Conservation (phyloP, 805 yeast genomes). For the Wilhelminamyces savonicus region DNA sequence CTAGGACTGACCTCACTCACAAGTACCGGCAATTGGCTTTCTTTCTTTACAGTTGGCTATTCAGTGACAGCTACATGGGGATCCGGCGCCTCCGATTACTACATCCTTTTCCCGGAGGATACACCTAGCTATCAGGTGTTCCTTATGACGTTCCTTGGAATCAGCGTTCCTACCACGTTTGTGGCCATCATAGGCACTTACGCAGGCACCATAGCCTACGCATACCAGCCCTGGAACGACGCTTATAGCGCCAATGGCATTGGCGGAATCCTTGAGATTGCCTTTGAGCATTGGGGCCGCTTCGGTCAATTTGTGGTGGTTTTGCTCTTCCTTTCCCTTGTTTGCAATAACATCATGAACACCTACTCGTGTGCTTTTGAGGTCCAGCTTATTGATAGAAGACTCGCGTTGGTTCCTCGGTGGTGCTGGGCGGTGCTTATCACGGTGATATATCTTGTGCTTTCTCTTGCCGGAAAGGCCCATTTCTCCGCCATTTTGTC, state of each 20-base stretch:
- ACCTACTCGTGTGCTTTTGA: constrained; percentile 31
- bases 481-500: constrained; percentile 7
- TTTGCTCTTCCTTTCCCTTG: constrained; percentile 23
- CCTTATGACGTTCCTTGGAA: constrained; percentile 20
- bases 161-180: constrained; percentile 26
- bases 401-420: constrained; percentile 10
- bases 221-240: constrained; percentile 48
- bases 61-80: constrained; percentile 34
- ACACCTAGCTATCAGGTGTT: constrained; percentile 21
- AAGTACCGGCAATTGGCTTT: constrained; percentile 24
- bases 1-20: constrained; percentile 10
- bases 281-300: constrained; percentile 30
- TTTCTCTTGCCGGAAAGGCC: constrained; percentile 8
- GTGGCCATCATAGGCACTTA: constrained; percentile 71
- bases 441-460: constrained; percentile 5
- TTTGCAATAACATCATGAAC: constrained; percentile 31
- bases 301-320: constrained; percentile 30
- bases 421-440: constrained; percentile 8
- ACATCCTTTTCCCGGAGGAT: constrained; percentile 24
- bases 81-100: constrained; percentile 28
- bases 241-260: constrained; percentile 56
- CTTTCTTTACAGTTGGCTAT: constrained; percentile 29
- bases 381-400: constrained; percentile 23
- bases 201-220: constrained; percentile 60
- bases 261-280: constrained; percentile 27